Evolutionary conservation across 306 rosid genomes (phyloP).

Genomic region (Glycyrrhiza uralensis): DNA sequence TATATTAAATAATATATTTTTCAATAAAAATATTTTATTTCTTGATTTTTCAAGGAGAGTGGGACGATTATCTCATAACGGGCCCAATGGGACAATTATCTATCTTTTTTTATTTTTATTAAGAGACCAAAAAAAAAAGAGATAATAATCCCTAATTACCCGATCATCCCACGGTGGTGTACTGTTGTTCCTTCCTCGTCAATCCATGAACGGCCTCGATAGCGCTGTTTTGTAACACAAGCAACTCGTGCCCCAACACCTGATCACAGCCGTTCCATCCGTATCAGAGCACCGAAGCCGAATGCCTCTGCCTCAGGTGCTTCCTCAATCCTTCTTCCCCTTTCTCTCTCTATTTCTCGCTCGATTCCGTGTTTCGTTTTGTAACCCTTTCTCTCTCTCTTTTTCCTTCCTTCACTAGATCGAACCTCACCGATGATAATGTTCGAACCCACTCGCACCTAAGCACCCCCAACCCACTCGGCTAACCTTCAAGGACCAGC

Average conservation of each 20-base stretch:
- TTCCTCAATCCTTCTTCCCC: neutral
- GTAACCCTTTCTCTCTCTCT: neutral
- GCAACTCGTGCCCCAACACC: neutral
- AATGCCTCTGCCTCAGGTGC: neutral
- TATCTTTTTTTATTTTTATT: too few relatives aligned
- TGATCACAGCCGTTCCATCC: constrained; percentile 30
- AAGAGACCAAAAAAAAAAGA: too few relatives aligned
- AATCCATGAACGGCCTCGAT: neutral
- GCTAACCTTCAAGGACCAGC: neutral
- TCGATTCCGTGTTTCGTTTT: neutral
- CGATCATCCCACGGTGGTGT: too few relatives aligned
- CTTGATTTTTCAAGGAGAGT: too few relatives aligned
- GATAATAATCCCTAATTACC: too few relatives aligned
- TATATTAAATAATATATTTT: too few relatives aligned
- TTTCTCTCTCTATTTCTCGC: neutral
- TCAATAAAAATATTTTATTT: too few relatives aligned
- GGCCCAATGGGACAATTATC: too few relatives aligned
- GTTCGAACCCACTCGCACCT: constrained; percentile 8
- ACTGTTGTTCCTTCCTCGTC: neutral
- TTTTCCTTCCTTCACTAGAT: neutral
- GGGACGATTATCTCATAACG: too few relatives aligned
- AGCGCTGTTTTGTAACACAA: neutral
- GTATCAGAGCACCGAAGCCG: neutral
- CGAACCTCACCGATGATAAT: neutral
- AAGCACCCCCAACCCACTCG: too few relatives aligned